Evolutionary conservation across 2,329 filamentous ascomycete species (phyloP), one percentile per base, ranked within the genome.

Genomic region (Stemphylium lycopersici): DNA sequence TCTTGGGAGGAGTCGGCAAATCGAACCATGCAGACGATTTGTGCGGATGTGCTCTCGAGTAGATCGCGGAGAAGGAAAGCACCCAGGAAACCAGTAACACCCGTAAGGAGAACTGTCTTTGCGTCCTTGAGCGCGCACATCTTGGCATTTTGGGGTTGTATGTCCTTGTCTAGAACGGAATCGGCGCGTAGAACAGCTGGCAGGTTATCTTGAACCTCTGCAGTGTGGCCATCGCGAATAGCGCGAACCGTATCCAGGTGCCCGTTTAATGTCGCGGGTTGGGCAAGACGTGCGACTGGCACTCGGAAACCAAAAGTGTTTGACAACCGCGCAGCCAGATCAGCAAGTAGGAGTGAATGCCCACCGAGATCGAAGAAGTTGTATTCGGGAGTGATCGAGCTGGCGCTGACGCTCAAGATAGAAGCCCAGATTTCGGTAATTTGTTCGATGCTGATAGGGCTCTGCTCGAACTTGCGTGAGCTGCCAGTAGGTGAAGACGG

Each of bases 321-420:
- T 0, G 88, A 86, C 12, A 93, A 72, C 31, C 86, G 84, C 22
- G 86, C 86, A n/a, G 90, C 86, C 22, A 93, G 81, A 56, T 91
- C 88, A 0, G 90, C 90, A n/a, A 93, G 83, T 2, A 86, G 86
- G 48, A 93, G 77, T 0, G 89, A 92, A 73, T 93, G 90, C 0
- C 90, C 90, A 32, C 90, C 90, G 1, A 93, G 78, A 56, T 93
- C 90, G 69, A 93, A 93, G 74, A 93, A 93, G 71, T 87, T 88
- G 70, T 91, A 87, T 57, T 90, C 86, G 1, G 83, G 68, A 47
- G 87, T 89, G 20, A 93, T 84, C 16, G 83, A 79, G 36, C 76
- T 81, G 8, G 80, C 77, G 0, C 88, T 82, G n/a, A 88, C 83
- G 58, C 87, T 86, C 12, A 93, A 80, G 22, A 87, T 84, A 2